These are phyloP conservation scores for Fusarium redolens DNA, from an alignment of 2,329 filamentous ascomycete genomes.

Conservation along the genomic window DNA sequence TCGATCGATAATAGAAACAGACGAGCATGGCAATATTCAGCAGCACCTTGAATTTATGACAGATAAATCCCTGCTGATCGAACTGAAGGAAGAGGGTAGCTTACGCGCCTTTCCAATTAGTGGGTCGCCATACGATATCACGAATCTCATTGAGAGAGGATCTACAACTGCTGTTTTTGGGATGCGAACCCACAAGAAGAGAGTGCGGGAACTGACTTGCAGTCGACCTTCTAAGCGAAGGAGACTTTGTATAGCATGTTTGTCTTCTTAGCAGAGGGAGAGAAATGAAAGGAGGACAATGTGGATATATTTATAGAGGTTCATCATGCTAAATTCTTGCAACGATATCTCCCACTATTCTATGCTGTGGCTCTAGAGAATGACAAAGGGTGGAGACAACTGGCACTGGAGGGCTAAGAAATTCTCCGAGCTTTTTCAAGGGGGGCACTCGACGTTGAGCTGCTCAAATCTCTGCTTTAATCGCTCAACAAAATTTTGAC, in stretches of 20 bases:
- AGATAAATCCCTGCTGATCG: slow-evolving; percentile 1
- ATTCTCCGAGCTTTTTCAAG: neutral
- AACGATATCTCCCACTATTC: neutral
- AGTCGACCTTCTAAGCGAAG: slow-evolving; percentile 13
- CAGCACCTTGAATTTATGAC: neutral
- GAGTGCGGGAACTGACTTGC: neutral
- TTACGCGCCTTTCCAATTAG: neutral
- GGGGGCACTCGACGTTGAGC: neutral
- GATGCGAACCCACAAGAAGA: slow-evolving; percentile 6
- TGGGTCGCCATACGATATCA: neutral
- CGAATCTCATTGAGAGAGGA: neutral
- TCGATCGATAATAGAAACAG: neutral
- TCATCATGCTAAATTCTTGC: neutral
- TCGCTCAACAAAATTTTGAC: neutral
- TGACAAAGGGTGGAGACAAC: neutral
- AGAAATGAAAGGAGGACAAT: neutral
- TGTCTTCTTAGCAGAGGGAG: neutral
- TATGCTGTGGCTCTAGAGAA: neutral
- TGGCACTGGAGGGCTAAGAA: neutral
- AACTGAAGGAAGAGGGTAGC: slow-evolving; percentile 5
- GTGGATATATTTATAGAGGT: neutral
- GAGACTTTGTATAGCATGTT: neutral
- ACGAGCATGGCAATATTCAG: slow-evolving; percentile 1
- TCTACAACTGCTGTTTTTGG: slow-evolving; percentile 5
- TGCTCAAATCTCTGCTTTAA: neutral